These are phyloP conservation scores for Eucalyptus pauciflora DNA, from an alignment of 345 rosid species.

Conservation along the genomic window DNA sequence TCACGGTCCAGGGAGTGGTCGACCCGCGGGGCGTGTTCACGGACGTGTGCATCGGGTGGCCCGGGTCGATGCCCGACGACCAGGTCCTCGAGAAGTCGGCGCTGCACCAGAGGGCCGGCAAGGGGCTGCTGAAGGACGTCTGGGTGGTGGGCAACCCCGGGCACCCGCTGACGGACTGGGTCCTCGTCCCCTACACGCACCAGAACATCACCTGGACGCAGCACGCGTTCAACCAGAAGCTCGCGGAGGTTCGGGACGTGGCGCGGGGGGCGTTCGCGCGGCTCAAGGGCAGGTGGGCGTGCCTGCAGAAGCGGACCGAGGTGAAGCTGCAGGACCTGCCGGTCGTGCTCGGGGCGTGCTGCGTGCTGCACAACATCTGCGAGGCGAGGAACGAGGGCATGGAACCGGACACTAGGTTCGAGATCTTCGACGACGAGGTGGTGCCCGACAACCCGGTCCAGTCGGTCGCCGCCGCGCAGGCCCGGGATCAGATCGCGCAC, in stretches of 20 bases:
- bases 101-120: slow-evolving; percentile 12
- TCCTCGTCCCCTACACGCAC: slow-evolving; percentile 35
- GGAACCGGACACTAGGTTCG: slow-evolving; percentile 7
- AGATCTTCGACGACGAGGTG: slow-evolving; percentile 32
- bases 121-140: slow-evolving; percentile 17
- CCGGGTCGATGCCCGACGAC: slow-evolving; percentile 49
- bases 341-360: slow-evolving; percentile 41
- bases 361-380: slow-evolving; percentile 42
- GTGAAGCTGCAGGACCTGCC: slow-evolving; percentile 43
- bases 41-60: slow-evolving; percentile 48
- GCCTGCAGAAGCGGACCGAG: slow-evolving; percentile 36
- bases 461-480: slow-evolving; percentile 15
- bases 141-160: slow-evolving; percentile 28
- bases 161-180: slow-evolving; percentile 35
- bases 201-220: slow-evolving; percentile 42
- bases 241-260: slow-evolving; percentile 9
- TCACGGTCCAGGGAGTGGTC: slow-evolving; percentile 48
- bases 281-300: slow-evolving; percentile 36
- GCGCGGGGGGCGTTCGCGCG: slow-evolving; percentile 27
- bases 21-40: slow-evolving; percentile 28
- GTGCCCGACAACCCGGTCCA: slow-evolving; percentile 8
- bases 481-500: slow-evolving; percentile 44
- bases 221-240: slow-evolving; percentile 29
- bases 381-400: slow-evolving; percentile 34
- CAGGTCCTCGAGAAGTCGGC: slow-evolving; percentile 30